These are phyloP conservation scores for Pelargonium citronellum DNA, from an alignment of 441 rosid species.

Conservation along the genomic window DNA sequence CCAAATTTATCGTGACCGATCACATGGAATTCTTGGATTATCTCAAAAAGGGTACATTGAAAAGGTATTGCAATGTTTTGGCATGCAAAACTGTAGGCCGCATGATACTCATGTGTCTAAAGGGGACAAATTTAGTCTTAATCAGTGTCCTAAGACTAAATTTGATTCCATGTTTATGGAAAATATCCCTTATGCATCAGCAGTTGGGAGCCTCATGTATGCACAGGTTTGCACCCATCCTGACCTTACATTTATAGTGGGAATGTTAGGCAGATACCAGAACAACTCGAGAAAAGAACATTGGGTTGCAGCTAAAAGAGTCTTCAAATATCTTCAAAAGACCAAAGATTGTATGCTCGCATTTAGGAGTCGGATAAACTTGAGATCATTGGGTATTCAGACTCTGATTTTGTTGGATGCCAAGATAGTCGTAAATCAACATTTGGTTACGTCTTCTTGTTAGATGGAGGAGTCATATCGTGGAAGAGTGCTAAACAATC, in stretches of 20 bases:
- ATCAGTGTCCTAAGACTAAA: neutral
- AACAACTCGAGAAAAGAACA: neutral
- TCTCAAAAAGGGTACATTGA: neutral
- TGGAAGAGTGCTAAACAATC: neutral
- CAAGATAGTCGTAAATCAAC: neutral
- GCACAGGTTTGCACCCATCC: neutral
- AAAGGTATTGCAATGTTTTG: neutral
- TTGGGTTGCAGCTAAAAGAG: conserved; percentile 3
- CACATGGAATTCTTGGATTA: neutral
- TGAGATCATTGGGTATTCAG: neutral
- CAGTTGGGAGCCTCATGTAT: neutral
- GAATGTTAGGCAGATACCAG: neutral
- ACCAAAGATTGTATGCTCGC: conserved; percentile 5
- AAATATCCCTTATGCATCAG: neutral
- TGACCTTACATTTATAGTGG: neutral
- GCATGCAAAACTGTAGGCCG: neutral
- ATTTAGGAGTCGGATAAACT: neutral
- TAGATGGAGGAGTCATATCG: neutral
- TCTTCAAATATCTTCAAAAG: neutral
- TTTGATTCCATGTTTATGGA: neutral
- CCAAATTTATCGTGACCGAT: neutral
- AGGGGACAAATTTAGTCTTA: conserved; percentile 7
- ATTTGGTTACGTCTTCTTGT: neutral
- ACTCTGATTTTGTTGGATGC: neutral
- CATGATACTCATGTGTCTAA: neutral